Evolutionary conservation across 1,139 yeast species (phyloP).

Genomic region (Geotrichum phurueaensis): DNA sequence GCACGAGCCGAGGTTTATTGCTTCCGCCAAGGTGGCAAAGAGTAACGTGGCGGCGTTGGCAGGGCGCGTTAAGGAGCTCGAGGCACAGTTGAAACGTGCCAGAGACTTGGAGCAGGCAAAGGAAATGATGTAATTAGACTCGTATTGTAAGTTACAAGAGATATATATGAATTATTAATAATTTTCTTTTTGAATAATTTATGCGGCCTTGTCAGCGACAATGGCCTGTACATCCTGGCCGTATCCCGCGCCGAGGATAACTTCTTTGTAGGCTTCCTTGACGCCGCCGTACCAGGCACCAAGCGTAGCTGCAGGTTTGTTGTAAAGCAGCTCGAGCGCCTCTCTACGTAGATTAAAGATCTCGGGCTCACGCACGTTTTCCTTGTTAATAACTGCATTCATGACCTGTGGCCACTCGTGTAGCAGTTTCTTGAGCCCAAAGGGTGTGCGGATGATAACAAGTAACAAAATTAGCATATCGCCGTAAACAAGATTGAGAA

Average conservation of each 20-base stretch:
- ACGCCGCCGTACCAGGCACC: constrained; percentile 26
- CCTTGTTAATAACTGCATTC: constrained; percentile 23
- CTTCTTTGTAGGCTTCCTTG: constrained; percentile 22
- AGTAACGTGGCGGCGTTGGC: background rate
- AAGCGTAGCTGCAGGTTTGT: constrained; percentile 18
- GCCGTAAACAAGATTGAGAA: constrained; percentile 22
- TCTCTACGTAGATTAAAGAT: constrained; percentile 23
- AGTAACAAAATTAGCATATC: constrained; percentile 24
- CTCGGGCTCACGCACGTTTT: constrained; percentile 24
- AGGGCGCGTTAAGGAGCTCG: constrained; percentile 14
- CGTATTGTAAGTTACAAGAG: constrained; percentile 1
- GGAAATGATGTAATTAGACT: constrained; percentile 21
- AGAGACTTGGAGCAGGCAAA: constrained; percentile 3
- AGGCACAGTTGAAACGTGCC: constrained; percentile 19
- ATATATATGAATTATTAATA: constrained; percentile 17
- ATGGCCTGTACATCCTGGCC: constrained; percentile 21
- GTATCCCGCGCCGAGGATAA: constrained; percentile 20
- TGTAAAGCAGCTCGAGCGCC: constrained; percentile 23
- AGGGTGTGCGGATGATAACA: constrained; percentile 21
- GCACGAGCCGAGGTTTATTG: background rate
- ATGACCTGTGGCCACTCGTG: constrained; percentile 27
- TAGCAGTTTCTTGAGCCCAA: constrained; percentile 24
- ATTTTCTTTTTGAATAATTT: constrained; percentile 5
- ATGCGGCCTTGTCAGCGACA: constrained; percentile 24
- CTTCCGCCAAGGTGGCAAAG: background rate